These are phyloP conservation scores for Phytopythium delawarense DNA, from an alignment of 352 stramenopile species.

Conservation along the genomic window DNA sequence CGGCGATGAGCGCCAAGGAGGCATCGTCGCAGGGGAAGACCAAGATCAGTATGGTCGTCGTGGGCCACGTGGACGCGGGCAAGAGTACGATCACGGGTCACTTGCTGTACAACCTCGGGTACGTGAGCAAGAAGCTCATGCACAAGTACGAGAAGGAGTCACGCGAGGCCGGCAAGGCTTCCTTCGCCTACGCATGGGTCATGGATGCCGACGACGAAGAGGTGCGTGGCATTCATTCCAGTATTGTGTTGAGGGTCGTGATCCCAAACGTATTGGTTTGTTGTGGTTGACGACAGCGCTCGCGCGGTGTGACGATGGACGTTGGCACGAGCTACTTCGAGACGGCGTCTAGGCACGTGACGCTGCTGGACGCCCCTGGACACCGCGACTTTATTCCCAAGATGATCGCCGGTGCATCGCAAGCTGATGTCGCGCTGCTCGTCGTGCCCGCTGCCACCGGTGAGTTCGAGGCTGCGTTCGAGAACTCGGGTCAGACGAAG, in stretches of 20 bases:
- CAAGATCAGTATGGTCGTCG: constrained; percentile 93
- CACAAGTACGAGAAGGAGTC: constrained; percentile 93
- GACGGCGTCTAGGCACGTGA: constrained; percentile 89
- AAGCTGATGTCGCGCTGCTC: constrained; percentile 90
- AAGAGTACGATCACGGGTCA: constrained; percentile 98
- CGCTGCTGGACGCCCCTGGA: constrained; percentile 95
- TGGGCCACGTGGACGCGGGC: constrained; percentile 97
- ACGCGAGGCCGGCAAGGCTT: constrained; percentile 90
- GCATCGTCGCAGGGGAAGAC: constrained; percentile 45
- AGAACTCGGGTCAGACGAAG: constrained; percentile 95
- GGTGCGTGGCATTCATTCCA: constrained; percentile 18
- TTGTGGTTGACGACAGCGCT: constrained; percentile 60
- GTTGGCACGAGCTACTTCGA: constrained; percentile 93
- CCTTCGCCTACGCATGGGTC: constrained; percentile 95
- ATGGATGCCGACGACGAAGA: constrained; percentile 89
- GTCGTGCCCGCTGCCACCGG: constrained; percentile 93
- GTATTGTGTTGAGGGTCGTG: background rate
- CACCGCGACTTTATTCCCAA: constrained; percentile 97
- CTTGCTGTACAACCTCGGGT: constrained; percentile 89
- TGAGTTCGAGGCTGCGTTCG: constrained; percentile 96
- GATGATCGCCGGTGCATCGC: constrained; percentile 95
- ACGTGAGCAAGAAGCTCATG: constrained; percentile 85
- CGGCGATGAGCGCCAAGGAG: constrained; percentile 39
- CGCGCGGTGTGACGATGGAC: constrained; percentile 98
- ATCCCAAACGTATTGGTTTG: background rate